These are phyloP conservation scores for Nothophytophthora sp. DNA, from an alignment of 352 stramenopile species.

Conservation along the genomic window DNA sequence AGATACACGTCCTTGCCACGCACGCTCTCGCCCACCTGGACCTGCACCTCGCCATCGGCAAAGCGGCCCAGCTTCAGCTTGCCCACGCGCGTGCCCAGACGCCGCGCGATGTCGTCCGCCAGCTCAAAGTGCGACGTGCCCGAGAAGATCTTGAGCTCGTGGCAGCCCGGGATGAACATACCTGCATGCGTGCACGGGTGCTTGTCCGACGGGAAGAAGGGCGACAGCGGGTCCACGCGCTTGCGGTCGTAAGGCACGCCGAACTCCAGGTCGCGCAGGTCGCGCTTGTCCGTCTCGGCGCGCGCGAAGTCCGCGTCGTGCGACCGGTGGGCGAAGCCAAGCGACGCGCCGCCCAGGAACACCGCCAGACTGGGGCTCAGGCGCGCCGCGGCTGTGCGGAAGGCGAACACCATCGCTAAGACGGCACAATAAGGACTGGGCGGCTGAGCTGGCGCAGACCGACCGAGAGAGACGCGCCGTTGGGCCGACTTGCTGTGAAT, in stretches of 20 bases:
- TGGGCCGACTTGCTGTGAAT: too few species aligned
- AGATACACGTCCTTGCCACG: slow-evolving; percentile 95
- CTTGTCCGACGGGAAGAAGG: slow-evolving; percentile 90
- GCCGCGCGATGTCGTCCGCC: slow-evolving; percentile 88
- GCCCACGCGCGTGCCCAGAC: slow-evolving; percentile 85
- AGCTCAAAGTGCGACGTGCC: slow-evolving; percentile 91
- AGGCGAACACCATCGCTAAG: slow-evolving; percentile 80
- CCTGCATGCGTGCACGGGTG: slow-evolving; percentile 90
- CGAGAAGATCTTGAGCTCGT: slow-evolving; percentile 94
- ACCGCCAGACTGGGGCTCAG: slow-evolving; percentile 44
- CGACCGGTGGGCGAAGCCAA: slow-evolving; percentile 49
- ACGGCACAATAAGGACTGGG: too few species aligned
- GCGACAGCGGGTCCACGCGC: slow-evolving; percentile 87
- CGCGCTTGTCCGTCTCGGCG: slow-evolving; percentile 64
- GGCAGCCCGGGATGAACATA: slow-evolving; percentile 92
- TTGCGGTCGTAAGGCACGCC: slow-evolving; percentile 86
- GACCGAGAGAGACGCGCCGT: too few species aligned
- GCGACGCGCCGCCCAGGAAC: slow-evolving; percentile 54
- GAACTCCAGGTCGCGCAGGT: slow-evolving; percentile 86
- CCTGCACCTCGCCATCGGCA: slow-evolving; percentile 92
- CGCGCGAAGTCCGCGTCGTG: slow-evolving; percentile 26
- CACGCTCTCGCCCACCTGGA: slow-evolving; percentile 93
- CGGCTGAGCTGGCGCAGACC: too few species aligned
- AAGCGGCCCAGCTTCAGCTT: slow-evolving; percentile 91
- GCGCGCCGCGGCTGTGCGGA: slow-evolving; percentile 45